Percentiles rank a stretch among this genome's conserved stretches.
Evolutionary conservation across 805 yeast genomes (phyloP).

Genomic region (Lipomyces spencermartinsiae): DNA sequence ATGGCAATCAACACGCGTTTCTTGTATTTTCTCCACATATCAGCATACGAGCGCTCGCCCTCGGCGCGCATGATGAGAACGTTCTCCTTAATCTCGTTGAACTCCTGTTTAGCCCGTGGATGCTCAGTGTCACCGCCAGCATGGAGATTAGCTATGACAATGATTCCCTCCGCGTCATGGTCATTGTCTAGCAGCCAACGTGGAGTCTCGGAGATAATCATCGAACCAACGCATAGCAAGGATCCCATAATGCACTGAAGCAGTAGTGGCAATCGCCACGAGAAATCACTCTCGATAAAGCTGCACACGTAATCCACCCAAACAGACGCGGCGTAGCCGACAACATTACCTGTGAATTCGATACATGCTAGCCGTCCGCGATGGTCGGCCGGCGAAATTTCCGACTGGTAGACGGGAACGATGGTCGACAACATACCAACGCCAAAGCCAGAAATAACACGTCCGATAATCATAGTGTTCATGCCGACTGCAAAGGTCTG

Average conservation of each 20-base stretch:
- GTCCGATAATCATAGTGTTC: slow-evolving; percentile 67
- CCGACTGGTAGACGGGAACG: slow-evolving; percentile 88
- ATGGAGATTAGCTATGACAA: slow-evolving; percentile 82
- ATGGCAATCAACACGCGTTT: slow-evolving; percentile 84
- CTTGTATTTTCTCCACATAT: slow-evolving; percentile 78
- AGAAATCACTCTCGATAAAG: slow-evolving; percentile 61
- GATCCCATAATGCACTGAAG: slow-evolving; percentile 78
- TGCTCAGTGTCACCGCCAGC: slow-evolving; percentile 78
- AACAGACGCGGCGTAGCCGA: slow-evolving; percentile 81
- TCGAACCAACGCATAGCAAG: slow-evolving; percentile 72
- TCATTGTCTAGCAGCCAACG: slow-evolving; percentile 88
- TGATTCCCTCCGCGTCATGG: slow-evolving; percentile 76
- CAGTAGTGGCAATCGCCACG: slow-evolving; percentile 83
- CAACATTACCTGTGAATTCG: slow-evolving; percentile 84
- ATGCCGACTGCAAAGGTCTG: slow-evolving; percentile 69
- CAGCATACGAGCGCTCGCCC: slow-evolving; percentile 75
- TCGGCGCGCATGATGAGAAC: slow-evolving; percentile 78
- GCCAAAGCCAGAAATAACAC: slow-evolving; percentile 83
- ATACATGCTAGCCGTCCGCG: slow-evolving; percentile 86
- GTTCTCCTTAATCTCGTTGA: slow-evolving; percentile 78
- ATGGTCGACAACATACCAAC: slow-evolving; percentile 84
- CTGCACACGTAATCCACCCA: slow-evolving; percentile 87
- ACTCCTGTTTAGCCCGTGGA: slow-evolving; percentile 72
- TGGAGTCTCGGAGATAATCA: slow-evolving; percentile 84
- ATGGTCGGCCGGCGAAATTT: slow-evolving; percentile 84